A percentile compares a stretch with the other conserved stretches of the same genome.
Evolutionary conservation across 2,329 filamentous ascomycete genomes (phyloP).

Genomic region (Tetracladium maxilliforme): DNA sequence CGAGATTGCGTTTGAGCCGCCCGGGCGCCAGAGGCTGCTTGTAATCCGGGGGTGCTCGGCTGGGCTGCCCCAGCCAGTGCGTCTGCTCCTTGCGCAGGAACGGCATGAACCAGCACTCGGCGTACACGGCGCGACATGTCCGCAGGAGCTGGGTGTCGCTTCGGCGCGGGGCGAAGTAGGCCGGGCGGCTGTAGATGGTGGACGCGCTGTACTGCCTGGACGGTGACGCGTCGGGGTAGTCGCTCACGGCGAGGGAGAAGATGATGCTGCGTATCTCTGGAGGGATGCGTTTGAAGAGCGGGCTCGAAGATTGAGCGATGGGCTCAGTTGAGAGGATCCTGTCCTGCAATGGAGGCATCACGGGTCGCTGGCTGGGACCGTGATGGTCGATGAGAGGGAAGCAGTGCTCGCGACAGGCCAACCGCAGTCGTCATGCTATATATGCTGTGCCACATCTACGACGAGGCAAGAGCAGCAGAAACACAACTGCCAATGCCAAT

Average conservation of each 20-base stretch:
- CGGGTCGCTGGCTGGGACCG: no score
- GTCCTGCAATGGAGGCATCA: no score
- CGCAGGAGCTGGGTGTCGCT: conserved; percentile 21
- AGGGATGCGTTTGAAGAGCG: conserved; percentile 23
- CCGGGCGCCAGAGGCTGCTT: conserved; percentile 1
- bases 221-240: conserved; percentile 17
- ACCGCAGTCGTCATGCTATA: no score
- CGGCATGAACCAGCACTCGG: conserved; percentile 26
- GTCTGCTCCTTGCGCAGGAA: conserved; percentile 21
- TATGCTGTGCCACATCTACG: no score
- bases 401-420: no score
- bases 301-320: conserved; percentile 1
- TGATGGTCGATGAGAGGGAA: no score
- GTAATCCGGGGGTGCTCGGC: conserved; percentile 16
- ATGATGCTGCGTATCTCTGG: conserved; percentile 32
- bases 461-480: no score
- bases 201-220: conserved; percentile 10
- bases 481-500: no score
- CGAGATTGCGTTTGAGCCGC: conserved; percentile 6
- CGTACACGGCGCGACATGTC: conserved; percentile 25
- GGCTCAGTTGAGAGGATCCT: no score
- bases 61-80: conserved; percentile 17
- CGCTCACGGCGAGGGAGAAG: conserved; percentile 23
- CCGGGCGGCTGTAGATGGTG: conserved; percentile 23
- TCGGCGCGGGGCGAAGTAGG: conserved; percentile 19